These are phyloP conservation scores for Fraxinus quadrangulata DNA, from an alignment of 257 asterid genomes.

Conservation along the genomic window DNA sequence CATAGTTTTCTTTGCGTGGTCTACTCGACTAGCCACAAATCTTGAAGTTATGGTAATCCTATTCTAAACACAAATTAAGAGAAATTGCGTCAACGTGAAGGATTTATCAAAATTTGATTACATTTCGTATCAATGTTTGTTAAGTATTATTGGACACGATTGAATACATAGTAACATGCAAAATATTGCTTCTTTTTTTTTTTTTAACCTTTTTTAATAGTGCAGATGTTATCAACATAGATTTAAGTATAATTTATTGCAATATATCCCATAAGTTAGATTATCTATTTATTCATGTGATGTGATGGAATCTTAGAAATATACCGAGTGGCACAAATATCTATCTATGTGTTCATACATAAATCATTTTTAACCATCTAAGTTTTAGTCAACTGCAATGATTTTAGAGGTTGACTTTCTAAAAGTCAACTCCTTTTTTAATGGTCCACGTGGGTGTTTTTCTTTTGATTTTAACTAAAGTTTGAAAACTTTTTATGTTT, in stretches of 20 bases:
- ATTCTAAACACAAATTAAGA: no score
- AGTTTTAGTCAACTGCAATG: conserved; percentile 35
- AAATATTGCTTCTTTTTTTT: no score
- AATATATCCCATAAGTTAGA: background rate
- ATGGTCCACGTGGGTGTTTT: conserved; percentile 7
- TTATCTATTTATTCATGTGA: background rate
- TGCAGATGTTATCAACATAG: no score
- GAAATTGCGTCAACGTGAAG: background rate
- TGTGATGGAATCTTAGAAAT: conserved; percentile 16
- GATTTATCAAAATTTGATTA: background rate
- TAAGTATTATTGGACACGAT: no score
- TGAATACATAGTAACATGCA: no score
- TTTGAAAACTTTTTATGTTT: background rate
- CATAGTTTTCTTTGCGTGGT: background rate
- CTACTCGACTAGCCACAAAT: background rate
- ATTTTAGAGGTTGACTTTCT: conserved; percentile 36
- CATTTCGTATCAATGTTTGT: background rate
- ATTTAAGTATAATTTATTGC: no score
- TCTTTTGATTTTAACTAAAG: background rate
- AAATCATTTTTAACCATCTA: conserved; percentile 32
- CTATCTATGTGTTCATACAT: conserved; percentile 27
- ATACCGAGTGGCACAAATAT: background rate
- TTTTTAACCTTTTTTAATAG: no score
- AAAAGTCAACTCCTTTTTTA: conserved; percentile 30
- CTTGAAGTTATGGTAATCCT: no score